phyloP scores from a whole-genome alignment of 139 green algal genomes.

The Chara braunii region DNA sequence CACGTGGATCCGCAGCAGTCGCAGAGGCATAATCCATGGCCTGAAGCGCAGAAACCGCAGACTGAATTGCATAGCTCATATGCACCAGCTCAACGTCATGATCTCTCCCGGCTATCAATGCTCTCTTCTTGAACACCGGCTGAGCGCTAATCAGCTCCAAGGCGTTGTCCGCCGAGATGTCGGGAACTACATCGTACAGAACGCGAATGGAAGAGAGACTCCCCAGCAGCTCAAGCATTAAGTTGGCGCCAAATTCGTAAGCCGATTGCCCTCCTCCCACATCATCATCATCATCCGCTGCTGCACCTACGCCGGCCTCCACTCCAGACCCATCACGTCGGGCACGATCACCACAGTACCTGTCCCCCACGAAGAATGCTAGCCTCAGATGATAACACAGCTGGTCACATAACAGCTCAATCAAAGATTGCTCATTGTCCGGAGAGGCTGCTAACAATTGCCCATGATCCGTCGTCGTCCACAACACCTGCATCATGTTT shows the following conservation, averaged over 20 bases:
- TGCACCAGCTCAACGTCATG: conserved; percentile 26
- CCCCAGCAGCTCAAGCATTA: conserved; percentile 19
- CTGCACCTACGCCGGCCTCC: too few relatives aligned
- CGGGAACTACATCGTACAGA: conserved; percentile 11
- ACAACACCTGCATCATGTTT: conserved; percentile 15
- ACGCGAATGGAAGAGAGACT: conserved; percentile 22
- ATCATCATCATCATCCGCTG: too few relatives aligned
- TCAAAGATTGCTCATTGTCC: not conserved
- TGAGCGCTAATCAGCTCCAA: conserved; percentile 12
- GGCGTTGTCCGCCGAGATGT: conserved; percentile 14
- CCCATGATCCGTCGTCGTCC: not conserved
- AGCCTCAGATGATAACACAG: conserved; percentile 21
- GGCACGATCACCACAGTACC: not conserved
- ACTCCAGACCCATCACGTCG: too few relatives aligned
- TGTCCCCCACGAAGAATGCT: not conserved
- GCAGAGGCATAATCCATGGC: conserved; percentile 9
- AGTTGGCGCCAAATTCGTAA: conserved; percentile 19
- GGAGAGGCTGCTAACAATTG: not conserved
- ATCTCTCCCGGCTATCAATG: conserved; percentile 5
- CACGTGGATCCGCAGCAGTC: not conserved
- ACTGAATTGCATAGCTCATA: conserved; percentile 21
- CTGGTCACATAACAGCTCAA: conserved; percentile 26
- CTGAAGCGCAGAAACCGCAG: not conserved
- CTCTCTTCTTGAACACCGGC: not conserved
- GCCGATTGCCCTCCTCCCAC: too few relatives aligned